Evolutionary conservation across 257 asterid species (phyloP), one percentile per base, ranked within the genome.

Genomic region (Leptodermis oblonga): DNA sequence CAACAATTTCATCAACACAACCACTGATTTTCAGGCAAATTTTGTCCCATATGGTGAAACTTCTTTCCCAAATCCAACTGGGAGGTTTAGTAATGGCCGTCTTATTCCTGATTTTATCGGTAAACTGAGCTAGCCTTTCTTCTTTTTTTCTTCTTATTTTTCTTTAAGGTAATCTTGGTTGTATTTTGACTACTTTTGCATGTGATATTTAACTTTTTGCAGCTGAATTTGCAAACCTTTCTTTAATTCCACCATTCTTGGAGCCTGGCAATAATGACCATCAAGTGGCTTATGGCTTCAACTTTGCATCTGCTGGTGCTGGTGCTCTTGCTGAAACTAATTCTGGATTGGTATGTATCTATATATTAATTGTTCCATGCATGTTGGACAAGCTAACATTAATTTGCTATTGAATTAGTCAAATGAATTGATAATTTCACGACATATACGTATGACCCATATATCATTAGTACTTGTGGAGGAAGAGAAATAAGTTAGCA

Each of bases 11-110:
- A 88, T 88, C 65, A 85, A 86, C 77, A 88, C 96, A 14, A 74
- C 84, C 59, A 58, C 85, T 41, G 78, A 75, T 42, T 86, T 83
- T 80, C 85, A 80, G 67, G 87, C 96, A 52, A 80, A 88, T 61
- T 88, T 88, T 79, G 62, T 62, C 63, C 95, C 95, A 0, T 86
- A 88, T 45, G 96, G 96, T 0, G 67, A 72, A 72, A 70, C 89
- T 12, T 86, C 62, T 72, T 88, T 86, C 71, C 20, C 31, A 11
- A 31, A 33, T 62, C 89, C 96, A 49, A 88, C 93, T 55, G 93
- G 96, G 14, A 79, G 96, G 75, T 88, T 88, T 64, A 85, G 91
- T 36, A 83, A 88, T 41, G 93, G 93, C 62, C 96, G 96, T 9
- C 20, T 86, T 48, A 82, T 88, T 66, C 70, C 86, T 12, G 93